Conservation (phyloP, 257 asterid species). For the Marsdenia floribunda region DNA sequence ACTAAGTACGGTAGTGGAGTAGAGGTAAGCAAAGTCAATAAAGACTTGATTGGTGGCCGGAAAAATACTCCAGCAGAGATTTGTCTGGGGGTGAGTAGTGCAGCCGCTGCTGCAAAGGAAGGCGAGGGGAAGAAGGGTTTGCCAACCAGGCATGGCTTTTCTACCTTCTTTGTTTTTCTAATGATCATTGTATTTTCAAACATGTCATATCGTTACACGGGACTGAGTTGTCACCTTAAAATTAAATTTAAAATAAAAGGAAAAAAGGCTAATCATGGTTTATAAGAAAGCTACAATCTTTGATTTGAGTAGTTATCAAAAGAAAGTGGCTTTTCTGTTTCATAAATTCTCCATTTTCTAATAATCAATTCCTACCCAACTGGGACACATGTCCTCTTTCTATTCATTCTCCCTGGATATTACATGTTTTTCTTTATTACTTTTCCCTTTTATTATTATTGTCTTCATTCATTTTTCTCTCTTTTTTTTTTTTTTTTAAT, state of each 20-base stretch:
- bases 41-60: slow-evolving; percentile 27
- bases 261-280: slow-evolving; percentile 31
- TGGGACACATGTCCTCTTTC: slow-evolving; percentile 3
- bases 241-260: background rate
- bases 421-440: no score
- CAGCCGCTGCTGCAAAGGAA: no score
- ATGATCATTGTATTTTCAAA: slow-evolving; percentile 23
- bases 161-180: slow-evolving; percentile 6
- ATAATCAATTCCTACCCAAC: slow-evolving; percentile 10
- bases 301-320: slow-evolving; percentile 10
- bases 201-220: slow-evolving; percentile 28
- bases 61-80: slow-evolving; percentile 2
- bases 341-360: slow-evolving; percentile 12
- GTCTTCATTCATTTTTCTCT: no score
- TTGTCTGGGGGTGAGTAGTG: no score
- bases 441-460: no score
- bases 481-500: no score
- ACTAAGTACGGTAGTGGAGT: background rate
- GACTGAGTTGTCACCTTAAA: slow-evolving; percentile 39
- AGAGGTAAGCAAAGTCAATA: slow-evolving; percentile 1
- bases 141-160: background rate
- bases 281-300: slow-evolving; percentile 23
- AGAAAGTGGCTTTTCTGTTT: slow-evolving; percentile 8
- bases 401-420: background rate
- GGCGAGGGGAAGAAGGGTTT: background rate